Evolutionary conservation across 495 filamentous ascomycete genomes (phyloP).

Genomic region (Penicillium macrosclerotiorum): DNA sequence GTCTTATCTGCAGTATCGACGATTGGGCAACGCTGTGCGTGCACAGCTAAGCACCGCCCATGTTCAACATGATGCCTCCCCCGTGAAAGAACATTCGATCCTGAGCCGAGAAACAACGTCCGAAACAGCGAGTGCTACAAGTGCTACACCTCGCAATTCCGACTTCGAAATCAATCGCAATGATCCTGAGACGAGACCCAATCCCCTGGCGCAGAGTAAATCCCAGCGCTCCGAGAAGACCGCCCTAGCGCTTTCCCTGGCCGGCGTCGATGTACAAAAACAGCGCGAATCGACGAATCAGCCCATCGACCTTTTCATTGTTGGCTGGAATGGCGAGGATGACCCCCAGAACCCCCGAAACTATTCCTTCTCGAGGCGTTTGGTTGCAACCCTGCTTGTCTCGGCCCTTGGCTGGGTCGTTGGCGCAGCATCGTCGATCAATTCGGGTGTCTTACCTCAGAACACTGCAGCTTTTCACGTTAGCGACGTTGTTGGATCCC

Average conservation of each 20-base stretch:
- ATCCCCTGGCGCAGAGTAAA: constrained; percentile 5
- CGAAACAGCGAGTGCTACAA: not conserved
- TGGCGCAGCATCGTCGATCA: constrained; percentile 51
- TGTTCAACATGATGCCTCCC: constrained; percentile 11
- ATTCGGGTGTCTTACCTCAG: constrained; percentile 42
- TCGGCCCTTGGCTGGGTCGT: constrained; percentile 52
- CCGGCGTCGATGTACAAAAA: constrained; percentile 40
- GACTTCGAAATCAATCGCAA: not conserved
- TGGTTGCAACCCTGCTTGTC: constrained; percentile 49
- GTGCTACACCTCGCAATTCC: too few relatives aligned
- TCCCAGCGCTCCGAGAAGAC: constrained; percentile 28
- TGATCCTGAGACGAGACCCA: not conserved
- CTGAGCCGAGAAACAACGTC: not conserved
- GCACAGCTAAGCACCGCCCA: constrained; percentile 23
- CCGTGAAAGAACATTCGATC: constrained; percentile 4
- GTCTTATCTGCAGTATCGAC: constrained; percentile 40
- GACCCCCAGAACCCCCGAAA: constrained; percentile 58
- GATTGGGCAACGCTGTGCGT: constrained; percentile 33
- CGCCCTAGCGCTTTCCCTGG: constrained; percentile 29
- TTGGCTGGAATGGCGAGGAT: constrained; percentile 53
- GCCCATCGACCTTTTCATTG: constrained; percentile 42
- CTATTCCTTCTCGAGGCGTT: constrained; percentile 39
- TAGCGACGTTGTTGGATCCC: constrained; percentile 49
- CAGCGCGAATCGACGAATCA: constrained; percentile 23
- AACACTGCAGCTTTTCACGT: constrained; percentile 48